A percentile compares a stretch with the other conserved stretches of the same genome.
Conservation (phyloP, 2,329 filamentous ascomycete species). For the Cercospora sp. region DNA sequence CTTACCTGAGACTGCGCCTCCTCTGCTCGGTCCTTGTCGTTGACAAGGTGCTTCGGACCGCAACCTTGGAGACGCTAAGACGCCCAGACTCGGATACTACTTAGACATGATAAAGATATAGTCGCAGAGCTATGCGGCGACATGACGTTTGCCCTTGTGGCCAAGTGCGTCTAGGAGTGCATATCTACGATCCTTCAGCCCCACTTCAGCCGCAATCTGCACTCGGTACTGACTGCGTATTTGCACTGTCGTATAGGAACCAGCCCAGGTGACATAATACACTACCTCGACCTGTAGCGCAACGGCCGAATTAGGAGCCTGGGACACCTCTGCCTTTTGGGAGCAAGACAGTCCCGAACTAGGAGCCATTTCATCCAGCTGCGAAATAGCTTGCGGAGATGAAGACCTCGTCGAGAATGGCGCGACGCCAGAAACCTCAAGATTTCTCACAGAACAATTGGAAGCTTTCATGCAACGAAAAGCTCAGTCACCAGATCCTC, state of each 20-base stretch:
- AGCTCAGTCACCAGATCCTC: not conserved
- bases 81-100: no score
- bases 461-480: not conserved
- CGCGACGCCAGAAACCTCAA: not conserved
- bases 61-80: no score
- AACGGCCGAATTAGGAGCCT: not conserved
- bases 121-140: not conserved
- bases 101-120: not conserved
- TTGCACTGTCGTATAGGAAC: not conserved
- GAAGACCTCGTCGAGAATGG: not conserved
- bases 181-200: not conserved
- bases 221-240: not conserved
- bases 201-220: not conserved
- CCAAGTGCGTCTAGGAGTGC: not conserved
- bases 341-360: not conserved
- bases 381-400: not conserved
- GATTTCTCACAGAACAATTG: not conserved
- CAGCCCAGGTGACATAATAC: not conserved
- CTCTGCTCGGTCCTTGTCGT: no score
- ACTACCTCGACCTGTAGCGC: not conserved
- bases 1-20: no score
- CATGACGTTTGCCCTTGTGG: not conserved
- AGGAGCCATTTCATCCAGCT: not conserved
- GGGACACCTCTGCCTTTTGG: not conserved
- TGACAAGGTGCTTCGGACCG: no score